Conservation (phyloP, 176 grass and related monocot genomes). For the Sorghum bicolor region DNA sequence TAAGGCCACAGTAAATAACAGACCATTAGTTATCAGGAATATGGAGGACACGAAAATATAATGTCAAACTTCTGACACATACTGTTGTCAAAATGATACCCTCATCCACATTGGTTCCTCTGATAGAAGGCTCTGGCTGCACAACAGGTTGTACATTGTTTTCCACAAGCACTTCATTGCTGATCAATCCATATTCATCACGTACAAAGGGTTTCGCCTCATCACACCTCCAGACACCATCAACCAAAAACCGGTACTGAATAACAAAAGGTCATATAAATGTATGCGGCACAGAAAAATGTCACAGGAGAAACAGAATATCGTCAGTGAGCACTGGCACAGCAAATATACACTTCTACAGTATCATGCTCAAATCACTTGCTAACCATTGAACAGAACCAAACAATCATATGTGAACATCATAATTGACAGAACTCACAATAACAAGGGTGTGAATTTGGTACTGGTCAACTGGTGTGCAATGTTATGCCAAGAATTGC, state of each 20-base stretch:
- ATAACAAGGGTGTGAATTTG: neutral
- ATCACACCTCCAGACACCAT: conserved; percentile 65
- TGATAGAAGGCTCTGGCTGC: conserved; percentile 32
- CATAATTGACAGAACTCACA: neutral
- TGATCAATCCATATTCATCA: conserved; percentile 53
- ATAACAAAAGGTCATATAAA: conserved; percentile 35
- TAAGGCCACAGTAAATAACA: neutral
- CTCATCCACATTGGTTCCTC: conserved; percentile 40
- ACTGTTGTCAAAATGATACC: conserved; percentile 54
- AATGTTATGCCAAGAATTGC: conserved; percentile 7
- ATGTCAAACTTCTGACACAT: conserved; percentile 36
- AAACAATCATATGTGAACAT: neutral
- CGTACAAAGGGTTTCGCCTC: conserved; percentile 36
- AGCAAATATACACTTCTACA: neutral
- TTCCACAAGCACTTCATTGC: conserved; percentile 57
- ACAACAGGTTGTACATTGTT: conserved; percentile 35
- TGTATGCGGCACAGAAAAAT: conserved; percentile 1
- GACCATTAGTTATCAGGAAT: conserved; percentile 14
- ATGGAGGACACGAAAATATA: conserved; percentile 1
- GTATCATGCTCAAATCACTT: conserved; percentile 20
- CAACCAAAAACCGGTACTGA: conserved; percentile 67
- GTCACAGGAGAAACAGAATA: conserved; percentile 2
- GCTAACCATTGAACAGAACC: conserved; percentile 12
- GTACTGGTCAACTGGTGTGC: neutral
- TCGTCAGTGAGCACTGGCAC: neutral